A percentile compares a stretch with the other conserved stretches of the same genome.
These are phyloP conservation scores for Elongisporangium prolatum DNA, from an alignment of 352 stramenopile genomes.

Conservation along the genomic window DNA sequence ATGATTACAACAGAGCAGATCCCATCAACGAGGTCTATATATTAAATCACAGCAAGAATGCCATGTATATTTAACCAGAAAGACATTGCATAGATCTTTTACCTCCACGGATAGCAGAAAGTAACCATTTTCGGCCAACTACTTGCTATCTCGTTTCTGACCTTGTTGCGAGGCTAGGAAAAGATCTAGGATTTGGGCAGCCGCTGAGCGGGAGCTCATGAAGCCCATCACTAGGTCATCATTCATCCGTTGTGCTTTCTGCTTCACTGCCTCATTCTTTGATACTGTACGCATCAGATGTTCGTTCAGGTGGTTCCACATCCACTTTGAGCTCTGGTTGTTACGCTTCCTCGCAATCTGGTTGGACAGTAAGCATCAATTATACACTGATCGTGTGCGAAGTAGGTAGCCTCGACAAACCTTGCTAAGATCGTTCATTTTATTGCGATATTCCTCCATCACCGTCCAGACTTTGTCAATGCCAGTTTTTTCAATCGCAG, in stretches of 20 bases:
- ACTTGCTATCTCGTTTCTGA: neutral
- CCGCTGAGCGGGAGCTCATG: constrained; percentile 60
- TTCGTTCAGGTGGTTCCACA: constrained; percentile 78
- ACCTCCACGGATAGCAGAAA: neutral
- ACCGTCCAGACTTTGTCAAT: constrained; percentile 71
- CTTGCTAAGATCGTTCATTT: constrained; percentile 56
- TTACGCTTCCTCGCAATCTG: constrained; percentile 69
- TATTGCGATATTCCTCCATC: constrained; percentile 50
- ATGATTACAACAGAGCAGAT: constrained; percentile 61
- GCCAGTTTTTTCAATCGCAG: constrained; percentile 56
- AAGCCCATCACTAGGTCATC: constrained; percentile 58
- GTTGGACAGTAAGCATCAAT: neutral
- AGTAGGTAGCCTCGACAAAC: constrained; percentile 10
- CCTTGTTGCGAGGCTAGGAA: constrained; percentile 42
- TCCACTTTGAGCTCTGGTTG: constrained; percentile 71
- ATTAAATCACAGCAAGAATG: constrained; percentile 20
- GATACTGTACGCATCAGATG: constrained; percentile 67
- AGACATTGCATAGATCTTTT: neutral
- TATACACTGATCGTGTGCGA: neutral
- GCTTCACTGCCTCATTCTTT: constrained; percentile 31
- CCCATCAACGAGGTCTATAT: constrained; percentile 47
- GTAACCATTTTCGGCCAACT: neutral
- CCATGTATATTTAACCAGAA: constrained; percentile 5
- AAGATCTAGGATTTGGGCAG: constrained; percentile 49
- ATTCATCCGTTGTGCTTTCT: constrained; percentile 51